Conservation (phyloP, 148 eudicot genomes). For the Camellia japonica region DNA sequence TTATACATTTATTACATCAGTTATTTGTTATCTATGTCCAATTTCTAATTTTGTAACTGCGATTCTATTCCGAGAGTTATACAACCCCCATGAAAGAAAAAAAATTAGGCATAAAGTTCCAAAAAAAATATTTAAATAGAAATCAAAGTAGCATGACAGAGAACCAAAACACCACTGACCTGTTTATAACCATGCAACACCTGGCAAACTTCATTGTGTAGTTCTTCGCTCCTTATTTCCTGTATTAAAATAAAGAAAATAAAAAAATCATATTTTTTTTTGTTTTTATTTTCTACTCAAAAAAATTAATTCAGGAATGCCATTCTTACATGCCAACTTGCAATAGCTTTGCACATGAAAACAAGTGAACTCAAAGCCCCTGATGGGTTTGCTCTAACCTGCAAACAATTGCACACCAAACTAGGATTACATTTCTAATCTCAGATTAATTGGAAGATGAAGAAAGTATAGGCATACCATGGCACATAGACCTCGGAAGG, state of each 20-base stretch:
- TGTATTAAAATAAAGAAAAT: slow-evolving; percentile 29
- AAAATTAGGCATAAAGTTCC: background rate
- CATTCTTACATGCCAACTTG: slow-evolving; percentile 93
- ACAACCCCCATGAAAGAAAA: background rate
- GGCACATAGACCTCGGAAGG: slow-evolving; percentile 98
- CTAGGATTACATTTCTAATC: slow-evolving; percentile 6
- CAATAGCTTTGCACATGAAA: slow-evolving; percentile 81
- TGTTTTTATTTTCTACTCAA: background rate
- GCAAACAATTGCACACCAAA: slow-evolving; percentile 25
- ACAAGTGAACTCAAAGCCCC: slow-evolving; percentile 83
- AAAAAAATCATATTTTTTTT: background rate
- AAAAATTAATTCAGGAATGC: background rate
- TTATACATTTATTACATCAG: background rate
- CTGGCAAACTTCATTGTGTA: slow-evolving; percentile 82
- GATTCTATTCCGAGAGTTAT: background rate
- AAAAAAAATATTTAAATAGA: too few relatives aligned
- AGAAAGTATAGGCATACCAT: slow-evolving; percentile 46
- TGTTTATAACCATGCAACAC: slow-evolving; percentile 95
- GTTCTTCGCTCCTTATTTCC: slow-evolving; percentile 92
- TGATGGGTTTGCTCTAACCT: slow-evolving; percentile 88
- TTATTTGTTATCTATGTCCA: background rate
- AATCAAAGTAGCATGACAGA: background rate
- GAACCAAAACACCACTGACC: slow-evolving; percentile 40
- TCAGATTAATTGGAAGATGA: background rate
- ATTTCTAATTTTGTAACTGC: background rate